Evolutionary conservation across 192 early-diverging fungal genomes (phyloP).

Genomic region (Oehlia diaphana): DNA sequence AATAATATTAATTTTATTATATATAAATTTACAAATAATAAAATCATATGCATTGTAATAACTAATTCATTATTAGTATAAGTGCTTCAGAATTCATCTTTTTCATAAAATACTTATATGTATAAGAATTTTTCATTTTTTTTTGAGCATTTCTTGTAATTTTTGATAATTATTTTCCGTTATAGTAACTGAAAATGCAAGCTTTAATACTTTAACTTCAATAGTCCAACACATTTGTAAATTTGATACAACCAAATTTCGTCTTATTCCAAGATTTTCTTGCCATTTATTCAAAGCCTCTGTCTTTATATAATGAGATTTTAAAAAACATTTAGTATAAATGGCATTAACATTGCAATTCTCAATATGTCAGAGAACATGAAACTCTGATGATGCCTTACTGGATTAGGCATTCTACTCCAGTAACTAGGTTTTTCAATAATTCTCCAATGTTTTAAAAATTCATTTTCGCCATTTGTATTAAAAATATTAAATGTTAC

Average conservation of each 20-base stretch:
- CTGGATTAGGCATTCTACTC: not conserved
- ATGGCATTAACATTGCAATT: constrained; percentile 7
- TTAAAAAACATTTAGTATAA: constrained; percentile 2
- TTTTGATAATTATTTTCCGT: not conserved
- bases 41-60: too few relatives aligned
- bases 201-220: not conserved
- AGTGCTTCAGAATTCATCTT: too few relatives aligned
- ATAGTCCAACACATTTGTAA: not conserved
- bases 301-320: not conserved
- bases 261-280: not conserved
- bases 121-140: not conserved
- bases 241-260: not conserved
- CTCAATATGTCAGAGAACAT: constrained; percentile 8
- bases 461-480: not conserved
- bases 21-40: too few relatives aligned
- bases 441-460: not conserved
- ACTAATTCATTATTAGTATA: too few relatives aligned
- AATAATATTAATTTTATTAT: too few relatives aligned
- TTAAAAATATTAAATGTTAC: not conserved
- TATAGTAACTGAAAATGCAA: not conserved
- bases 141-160: not conserved
- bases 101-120: not conserved
- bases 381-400: constrained; percentile 1
- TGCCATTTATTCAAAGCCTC: not conserved
- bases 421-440: not conserved